Evolutionary conservation across 768 basidiomycete genomes (phyloP), one percentile per base, ranked within the genome.

Genomic region (Leccinum arenicola): DNA sequence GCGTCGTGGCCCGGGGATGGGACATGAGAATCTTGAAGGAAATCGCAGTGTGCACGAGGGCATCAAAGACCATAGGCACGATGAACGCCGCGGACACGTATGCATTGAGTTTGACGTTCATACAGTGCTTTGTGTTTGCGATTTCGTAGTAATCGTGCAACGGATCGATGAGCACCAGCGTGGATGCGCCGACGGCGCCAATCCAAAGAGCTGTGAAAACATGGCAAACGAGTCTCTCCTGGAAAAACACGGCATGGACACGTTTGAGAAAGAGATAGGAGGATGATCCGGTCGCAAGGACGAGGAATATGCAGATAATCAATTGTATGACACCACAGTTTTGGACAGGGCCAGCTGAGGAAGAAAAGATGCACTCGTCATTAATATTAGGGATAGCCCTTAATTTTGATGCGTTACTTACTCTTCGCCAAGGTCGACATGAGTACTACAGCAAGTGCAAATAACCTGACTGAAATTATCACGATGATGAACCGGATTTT

Each of bases 181-280:
- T 59, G 17, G 69, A 68, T 7, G 68, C 64, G 17, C 72, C 70
- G 8, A 74, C 53, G 7, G 64, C 62, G 4, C 52, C 64, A 23
- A 77, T 29, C 78, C 78, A 78, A 23, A 77, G 40, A 5, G 65
- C 21, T 17, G 67, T 70, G 56, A 77, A 72, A 31, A 64, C 15
- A 29, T 58, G 38, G 12, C 66, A 35, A 45, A 74, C 54, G 25
- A 60, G 23, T 49, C 38, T 55, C 29, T 70, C 63, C 7, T 63
- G 27, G 36, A 66, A 50, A 60, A 72, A 76, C 9, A 77, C 66
- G 2, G 74, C 77, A 43, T 74, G 70, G n/a, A 74, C 67, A 12
- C 77, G 72, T 51, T 74, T 68, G 63, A 77, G 73, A 60, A 78
- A 76, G 50, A 78, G 72, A 40, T 74, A 68, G 0, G 71, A 73